These are phyloP conservation scores for Trichoderma sp. DNA, from an alignment of 2,329 filamentous ascomycete genomes.

Conservation along the genomic window DNA sequence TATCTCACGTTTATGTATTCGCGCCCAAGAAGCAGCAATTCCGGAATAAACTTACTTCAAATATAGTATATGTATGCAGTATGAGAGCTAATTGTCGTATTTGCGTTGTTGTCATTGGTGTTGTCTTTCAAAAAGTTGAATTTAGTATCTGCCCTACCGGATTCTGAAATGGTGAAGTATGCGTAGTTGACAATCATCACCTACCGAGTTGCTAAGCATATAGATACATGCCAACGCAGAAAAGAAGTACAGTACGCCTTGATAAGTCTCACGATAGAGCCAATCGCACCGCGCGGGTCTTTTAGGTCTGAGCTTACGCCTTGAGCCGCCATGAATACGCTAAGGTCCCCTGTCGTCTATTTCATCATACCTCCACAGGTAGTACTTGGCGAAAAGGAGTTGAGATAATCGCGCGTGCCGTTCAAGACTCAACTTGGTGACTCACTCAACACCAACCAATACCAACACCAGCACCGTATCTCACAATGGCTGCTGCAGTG, in stretches of 20 bases:
- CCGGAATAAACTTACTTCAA: not conserved
- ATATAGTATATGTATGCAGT: no score
- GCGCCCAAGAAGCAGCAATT: not conserved
- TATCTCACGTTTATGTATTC: not conserved
- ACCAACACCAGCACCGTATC: not conserved
- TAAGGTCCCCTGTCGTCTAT: not conserved
- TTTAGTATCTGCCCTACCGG: no score
- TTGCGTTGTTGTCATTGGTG: not conserved
- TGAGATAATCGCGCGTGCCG: not conserved
- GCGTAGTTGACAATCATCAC: no score
- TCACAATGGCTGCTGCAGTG: slow-evolving; percentile 25
- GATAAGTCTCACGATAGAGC: not conserved
- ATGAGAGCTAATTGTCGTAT: not conserved
- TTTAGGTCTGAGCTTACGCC: not conserved
- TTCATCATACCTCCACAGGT: not conserved
- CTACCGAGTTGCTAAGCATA: no score
- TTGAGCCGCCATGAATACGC: not conserved
- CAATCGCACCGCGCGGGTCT: not conserved
- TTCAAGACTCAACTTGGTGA: not conserved
- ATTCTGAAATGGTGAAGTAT: no score
- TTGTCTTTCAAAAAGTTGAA: not conserved
- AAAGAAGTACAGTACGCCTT: no score
- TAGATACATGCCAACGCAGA: no score
- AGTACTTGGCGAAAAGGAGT: not conserved
- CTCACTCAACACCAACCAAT: not conserved